Evolutionary conservation across 2,329 filamentous ascomycete genomes (phyloP).

Genomic region (Fusarium sp.): DNA sequence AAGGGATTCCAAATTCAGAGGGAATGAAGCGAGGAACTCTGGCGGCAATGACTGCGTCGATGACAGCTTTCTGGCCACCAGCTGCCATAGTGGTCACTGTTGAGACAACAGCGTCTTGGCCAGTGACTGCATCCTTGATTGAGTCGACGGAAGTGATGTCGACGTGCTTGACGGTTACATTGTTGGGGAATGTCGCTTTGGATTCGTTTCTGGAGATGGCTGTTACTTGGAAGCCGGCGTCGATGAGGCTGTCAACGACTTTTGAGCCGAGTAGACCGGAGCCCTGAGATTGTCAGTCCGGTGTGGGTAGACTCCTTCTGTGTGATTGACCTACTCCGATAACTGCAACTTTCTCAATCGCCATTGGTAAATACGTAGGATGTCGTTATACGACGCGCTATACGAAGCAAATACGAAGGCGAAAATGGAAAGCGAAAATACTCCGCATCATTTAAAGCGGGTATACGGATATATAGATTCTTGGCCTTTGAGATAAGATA

Average conservation of each 20-base stretch:
- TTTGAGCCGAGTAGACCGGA: slow-evolving; percentile 14
- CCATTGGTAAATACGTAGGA: background rate
- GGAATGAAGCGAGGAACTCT: slow-evolving; percentile 2
- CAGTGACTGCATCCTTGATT: background rate
- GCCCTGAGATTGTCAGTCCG: background rate
- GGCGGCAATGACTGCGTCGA: slow-evolving; percentile 4
- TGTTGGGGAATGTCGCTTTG: background rate
- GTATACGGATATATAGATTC: background rate
- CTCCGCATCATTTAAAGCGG: background rate
- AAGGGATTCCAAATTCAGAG: slow-evolving; percentile 13
- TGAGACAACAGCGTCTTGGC: slow-evolving; percentile 1
- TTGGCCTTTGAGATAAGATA: background rate
- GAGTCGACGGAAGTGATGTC: background rate
- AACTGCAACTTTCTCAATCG: slow-evolving; percentile 7
- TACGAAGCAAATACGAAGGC: too few species aligned
- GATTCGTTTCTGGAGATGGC: slow-evolving; percentile 10
- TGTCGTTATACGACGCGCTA: background rate
- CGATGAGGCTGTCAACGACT: slow-evolving; percentile 2
- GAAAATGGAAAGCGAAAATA: background rate
- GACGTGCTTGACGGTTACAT: background rate
- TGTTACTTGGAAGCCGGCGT: background rate
- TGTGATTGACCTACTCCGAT: background rate
- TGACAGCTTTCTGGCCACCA: background rate
- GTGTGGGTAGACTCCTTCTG: too few species aligned
- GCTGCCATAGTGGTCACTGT: slow-evolving; percentile 1